A percentile compares a stretch with the other conserved stretches of the same genome.
Evolutionary conservation across 129 eudicot species (phyloP).

Genomic region (Flaveria robusta): DNA sequence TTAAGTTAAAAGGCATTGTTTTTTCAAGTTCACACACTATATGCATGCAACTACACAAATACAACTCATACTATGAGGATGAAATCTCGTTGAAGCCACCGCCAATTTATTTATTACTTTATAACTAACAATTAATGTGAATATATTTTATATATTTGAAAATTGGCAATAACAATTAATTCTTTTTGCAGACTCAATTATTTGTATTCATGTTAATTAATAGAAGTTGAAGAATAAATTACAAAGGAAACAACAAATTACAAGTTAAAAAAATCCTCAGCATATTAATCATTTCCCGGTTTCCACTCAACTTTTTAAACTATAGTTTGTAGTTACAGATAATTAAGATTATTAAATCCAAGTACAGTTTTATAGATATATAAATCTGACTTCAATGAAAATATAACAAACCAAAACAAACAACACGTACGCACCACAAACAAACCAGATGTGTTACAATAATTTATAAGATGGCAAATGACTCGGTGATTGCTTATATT

Average conservation of each 20-base stretch:
- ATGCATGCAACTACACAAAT: slow-evolving; percentile 37
- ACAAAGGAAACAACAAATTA: slow-evolving; percentile 20
- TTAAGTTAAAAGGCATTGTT: neutral
- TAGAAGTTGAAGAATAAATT: slow-evolving; percentile 22
- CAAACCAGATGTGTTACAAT: no score
- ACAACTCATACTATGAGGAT: slow-evolving; percentile 39
- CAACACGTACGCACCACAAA: no score
- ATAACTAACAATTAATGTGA: neutral
- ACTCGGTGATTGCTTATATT: no score
- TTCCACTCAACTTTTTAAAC: slow-evolving; percentile 5
- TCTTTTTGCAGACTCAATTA: slow-evolving; percentile 2
- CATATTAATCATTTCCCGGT: slow-evolving; percentile 16
- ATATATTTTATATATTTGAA: neutral
- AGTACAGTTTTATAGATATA: neutral
- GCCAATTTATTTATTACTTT: slow-evolving; percentile 30
- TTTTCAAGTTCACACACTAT: slow-evolving; percentile 37
- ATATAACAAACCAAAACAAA: neutral
- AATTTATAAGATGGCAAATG: no score
- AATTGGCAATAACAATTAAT: neutral
- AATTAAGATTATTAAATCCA: neutral
- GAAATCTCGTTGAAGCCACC: slow-evolving; percentile 33
- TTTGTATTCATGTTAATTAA: neutral
- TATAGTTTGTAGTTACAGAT: neutral
- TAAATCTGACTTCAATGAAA: no score
- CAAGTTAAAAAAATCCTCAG: slow-evolving; percentile 13